Conservation (phyloP, 228 moss, liverwort and hornwort genomes). For the Sphagnum fallax region DNA sequence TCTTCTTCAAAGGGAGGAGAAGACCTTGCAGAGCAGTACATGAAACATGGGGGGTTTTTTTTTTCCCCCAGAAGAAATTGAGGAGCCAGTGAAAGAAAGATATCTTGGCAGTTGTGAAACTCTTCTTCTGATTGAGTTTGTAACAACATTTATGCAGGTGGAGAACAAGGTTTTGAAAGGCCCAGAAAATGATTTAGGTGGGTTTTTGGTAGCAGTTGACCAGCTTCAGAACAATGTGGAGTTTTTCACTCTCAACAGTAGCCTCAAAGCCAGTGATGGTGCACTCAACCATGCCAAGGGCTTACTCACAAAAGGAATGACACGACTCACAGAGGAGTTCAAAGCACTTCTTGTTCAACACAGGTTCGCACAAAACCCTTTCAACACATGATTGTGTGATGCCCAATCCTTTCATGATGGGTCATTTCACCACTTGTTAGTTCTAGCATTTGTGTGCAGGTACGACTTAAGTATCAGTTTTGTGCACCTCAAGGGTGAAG, state of each 20-base stretch:
- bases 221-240: slow-evolving; percentile 80
- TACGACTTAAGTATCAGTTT: not conserved
- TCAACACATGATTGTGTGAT: slow-evolving; percentile 8
- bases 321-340: slow-evolving; percentile 71
- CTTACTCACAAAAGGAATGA: slow-evolving; percentile 73
- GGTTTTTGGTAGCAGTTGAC: slow-evolving; percentile 74
- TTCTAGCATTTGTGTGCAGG: no score
- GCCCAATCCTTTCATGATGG: not conserved
- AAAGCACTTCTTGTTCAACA: slow-evolving; percentile 50
- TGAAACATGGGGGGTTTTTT: not conserved
- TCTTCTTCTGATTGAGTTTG: no score
- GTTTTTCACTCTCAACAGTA: slow-evolving; percentile 73
- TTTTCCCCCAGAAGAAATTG: not conserved
- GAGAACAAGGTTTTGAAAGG: slow-evolving; percentile 65
- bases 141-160: slow-evolving; percentile 33
- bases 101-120: no score
- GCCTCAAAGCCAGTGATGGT: slow-evolving; percentile 80
- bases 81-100: no score
- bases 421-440: not conserved
- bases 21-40: not conserved
- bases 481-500: not conserved
- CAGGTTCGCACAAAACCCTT: slow-evolving; percentile 21
- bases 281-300: slow-evolving; percentile 72
- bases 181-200: slow-evolving; percentile 54
- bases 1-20: not conserved